These are phyloP conservation scores for Filobasidium uniguttulatum DNA, from an alignment of 1,284 basidiomycete genomes.

Conservation along the genomic window DNA sequence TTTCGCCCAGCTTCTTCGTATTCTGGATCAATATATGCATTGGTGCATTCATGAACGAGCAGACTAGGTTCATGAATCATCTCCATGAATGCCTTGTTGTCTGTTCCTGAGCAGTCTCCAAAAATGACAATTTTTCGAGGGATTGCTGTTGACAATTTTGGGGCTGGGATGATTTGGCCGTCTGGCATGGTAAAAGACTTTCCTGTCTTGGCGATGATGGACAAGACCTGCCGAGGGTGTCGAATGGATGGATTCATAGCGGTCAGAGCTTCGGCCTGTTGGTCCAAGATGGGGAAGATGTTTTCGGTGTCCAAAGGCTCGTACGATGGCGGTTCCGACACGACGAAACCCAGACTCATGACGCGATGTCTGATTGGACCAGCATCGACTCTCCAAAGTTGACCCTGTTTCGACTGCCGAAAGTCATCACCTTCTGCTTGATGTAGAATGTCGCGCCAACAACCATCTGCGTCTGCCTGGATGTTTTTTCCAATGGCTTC, in stretches of 20 bases:
- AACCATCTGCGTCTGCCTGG: constrained; percentile 48
- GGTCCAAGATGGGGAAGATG: constrained; percentile 33
- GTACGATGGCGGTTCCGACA: constrained; percentile 47
- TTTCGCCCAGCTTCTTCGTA: constrained; percentile 32
- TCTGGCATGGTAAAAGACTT: constrained; percentile 54
- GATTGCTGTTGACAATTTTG: constrained; percentile 31
- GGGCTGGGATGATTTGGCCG: constrained; percentile 62
- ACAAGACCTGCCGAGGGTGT: constrained; percentile 58
- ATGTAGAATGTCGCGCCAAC: constrained; percentile 50
- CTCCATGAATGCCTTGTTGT: constrained; percentile 23
- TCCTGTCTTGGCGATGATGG: constrained; percentile 48
- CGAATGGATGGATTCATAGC: constrained; percentile 46
- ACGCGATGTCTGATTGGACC: constrained; percentile 72
- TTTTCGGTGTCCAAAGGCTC: constrained; percentile 31
- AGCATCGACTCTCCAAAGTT: constrained; percentile 50
- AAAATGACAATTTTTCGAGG: constrained; percentile 41
- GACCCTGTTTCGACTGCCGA: not conserved
- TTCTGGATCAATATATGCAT: constrained; percentile 52
- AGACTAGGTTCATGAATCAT: constrained; percentile 29
- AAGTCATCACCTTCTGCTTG: not conserved
- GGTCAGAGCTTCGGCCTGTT: constrained; percentile 40
- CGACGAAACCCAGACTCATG: constrained; percentile 66
- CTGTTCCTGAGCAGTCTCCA: constrained; percentile 31
- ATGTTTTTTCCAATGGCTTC: constrained; percentile 58
- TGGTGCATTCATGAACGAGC: constrained; percentile 64